Percentiles rank a stretch among this genome's conserved stretches.
These are phyloP conservation scores for Patellaria atrata DNA, from an alignment of 495 filamentous ascomycete genomes.

Conservation along the genomic window DNA sequence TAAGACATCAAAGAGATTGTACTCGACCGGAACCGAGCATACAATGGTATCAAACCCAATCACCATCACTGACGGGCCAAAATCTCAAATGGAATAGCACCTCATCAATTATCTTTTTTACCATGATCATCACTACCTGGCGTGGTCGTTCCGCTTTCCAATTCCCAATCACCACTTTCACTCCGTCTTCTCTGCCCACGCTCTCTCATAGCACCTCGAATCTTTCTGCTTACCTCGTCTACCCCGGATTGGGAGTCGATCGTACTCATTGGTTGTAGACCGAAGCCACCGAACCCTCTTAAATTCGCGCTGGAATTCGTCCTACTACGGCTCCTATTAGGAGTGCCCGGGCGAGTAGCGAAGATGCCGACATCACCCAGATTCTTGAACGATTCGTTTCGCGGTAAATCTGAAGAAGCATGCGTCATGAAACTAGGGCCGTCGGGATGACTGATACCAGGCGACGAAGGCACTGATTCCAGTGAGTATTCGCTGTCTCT, in stretches of 20 bases:
- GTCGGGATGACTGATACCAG: neutral
- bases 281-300: constrained; percentile 45
- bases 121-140: constrained; percentile 7
- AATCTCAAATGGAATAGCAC: too few species aligned
- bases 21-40: too few species aligned
- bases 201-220: constrained; percentile 79
- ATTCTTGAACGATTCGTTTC: constrained; percentile 86
- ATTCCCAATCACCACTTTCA: constrained; percentile 40
- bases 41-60: too few species aligned
- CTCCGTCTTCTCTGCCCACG: constrained; percentile 57
- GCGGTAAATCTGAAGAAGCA: constrained; percentile 45
- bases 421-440: constrained; percentile 20
- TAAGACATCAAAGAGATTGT: too few species aligned
- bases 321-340: constrained; percentile 52
- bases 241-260: constrained; percentile 57
- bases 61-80: too few species aligned
- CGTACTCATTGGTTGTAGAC: constrained; percentile 56
- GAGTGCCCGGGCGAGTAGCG: constrained; percentile 64
- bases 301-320: constrained; percentile 46
- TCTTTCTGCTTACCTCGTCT: constrained; percentile 70
- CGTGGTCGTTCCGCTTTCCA: constrained; percentile 18
- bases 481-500: constrained; percentile 7
- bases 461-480: constrained; percentile 10
- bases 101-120: too few species aligned
- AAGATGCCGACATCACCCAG: constrained; percentile 78